Percentiles rank a stretch among this genome's conserved stretches.
Conservation (phyloP, 2,329 filamentous ascomycete genomes). For the Paecilomyces sp. region DNA sequence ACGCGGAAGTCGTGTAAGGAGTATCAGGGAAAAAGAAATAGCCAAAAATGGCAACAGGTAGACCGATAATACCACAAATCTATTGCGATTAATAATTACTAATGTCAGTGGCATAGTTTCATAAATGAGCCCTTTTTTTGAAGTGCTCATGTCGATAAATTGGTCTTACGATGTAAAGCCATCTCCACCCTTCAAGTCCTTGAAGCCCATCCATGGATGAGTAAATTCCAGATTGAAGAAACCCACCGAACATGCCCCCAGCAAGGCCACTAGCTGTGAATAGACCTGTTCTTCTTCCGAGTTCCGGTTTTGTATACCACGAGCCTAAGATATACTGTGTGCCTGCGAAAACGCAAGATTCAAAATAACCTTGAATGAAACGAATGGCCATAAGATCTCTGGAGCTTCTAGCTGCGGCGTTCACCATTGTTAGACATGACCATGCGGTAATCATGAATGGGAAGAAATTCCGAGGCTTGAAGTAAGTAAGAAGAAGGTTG, state of each 20-base stretch:
- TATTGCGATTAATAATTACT: background rate
- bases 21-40: conserved; percentile 4
- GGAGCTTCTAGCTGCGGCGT: conserved; percentile 20
- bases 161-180: conserved; percentile 27
- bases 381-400: conserved; percentile 28
- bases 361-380: conserved; percentile 29
- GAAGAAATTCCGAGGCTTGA: conserved; percentile 19
- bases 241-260: conserved; percentile 30
- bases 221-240: conserved; percentile 28
- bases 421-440: conserved; percentile 25
- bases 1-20: conserved; percentile 1
- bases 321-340: conserved; percentile 33
- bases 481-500: conserved; percentile 17
- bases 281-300: conserved; percentile 30
- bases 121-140: too few species aligned
- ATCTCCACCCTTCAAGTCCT: conserved; percentile 26
- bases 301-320: conserved; percentile 37
- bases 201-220: conserved; percentile 17
- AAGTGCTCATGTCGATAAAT: too few species aligned
- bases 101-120: too few species aligned
- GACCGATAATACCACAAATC: conserved; percentile 4
- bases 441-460: conserved; percentile 23
- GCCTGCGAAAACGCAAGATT: conserved; percentile 25
- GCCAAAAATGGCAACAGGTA: conserved; percentile 6
- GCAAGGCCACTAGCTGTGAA: conserved; percentile 28